Evolutionary conservation across 2,329 filamentous ascomycete species (phyloP).

Genomic region (Plenodomus biglobosus): DNA sequence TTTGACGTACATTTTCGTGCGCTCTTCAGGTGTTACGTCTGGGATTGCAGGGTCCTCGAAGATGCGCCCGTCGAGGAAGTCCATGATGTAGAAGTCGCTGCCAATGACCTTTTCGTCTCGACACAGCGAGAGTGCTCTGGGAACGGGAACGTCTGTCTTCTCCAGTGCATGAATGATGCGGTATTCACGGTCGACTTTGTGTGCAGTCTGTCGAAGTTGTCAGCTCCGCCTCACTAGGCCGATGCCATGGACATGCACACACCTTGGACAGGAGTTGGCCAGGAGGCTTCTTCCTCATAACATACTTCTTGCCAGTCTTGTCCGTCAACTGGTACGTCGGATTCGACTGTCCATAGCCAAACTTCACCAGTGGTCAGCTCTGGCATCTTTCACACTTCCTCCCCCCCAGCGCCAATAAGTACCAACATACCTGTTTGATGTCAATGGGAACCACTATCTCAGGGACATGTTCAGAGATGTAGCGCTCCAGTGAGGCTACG

Average conservation of each 20-base stretch:
- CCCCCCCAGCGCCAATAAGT: not conserved
- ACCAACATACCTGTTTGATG: constrained; percentile 73
- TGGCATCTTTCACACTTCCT: not conserved
- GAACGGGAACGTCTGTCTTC: constrained; percentile 80
- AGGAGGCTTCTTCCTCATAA: constrained; percentile 97
- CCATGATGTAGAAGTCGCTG: constrained; percentile 96
- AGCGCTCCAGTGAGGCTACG: constrained; percentile 73
- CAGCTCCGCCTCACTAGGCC: not conserved
- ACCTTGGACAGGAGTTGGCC: constrained; percentile 75
- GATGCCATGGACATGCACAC: not conserved
- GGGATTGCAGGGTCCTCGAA: constrained; percentile 87
- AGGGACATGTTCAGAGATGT: constrained; percentile 76
- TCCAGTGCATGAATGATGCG: constrained; percentile 83
- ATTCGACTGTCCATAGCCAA: constrained; percentile 96
- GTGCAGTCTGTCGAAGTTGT: constrained; percentile 66
- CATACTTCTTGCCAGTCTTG: constrained; percentile 69
- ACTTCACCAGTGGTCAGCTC: constrained; percentile 56
- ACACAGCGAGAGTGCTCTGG: constrained; percentile 80
- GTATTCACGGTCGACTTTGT: constrained; percentile 96
- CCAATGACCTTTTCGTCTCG: constrained; percentile 79
- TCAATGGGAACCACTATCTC: constrained; percentile 80
- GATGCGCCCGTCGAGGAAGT: constrained; percentile 90
- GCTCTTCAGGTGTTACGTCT: constrained; percentile 66
- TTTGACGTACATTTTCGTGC: constrained; percentile 64
- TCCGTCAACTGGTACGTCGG: constrained; percentile 91